Evolutionary conservation across 148 eudicot species (phyloP).

Genomic region (Cornus florida): DNA sequence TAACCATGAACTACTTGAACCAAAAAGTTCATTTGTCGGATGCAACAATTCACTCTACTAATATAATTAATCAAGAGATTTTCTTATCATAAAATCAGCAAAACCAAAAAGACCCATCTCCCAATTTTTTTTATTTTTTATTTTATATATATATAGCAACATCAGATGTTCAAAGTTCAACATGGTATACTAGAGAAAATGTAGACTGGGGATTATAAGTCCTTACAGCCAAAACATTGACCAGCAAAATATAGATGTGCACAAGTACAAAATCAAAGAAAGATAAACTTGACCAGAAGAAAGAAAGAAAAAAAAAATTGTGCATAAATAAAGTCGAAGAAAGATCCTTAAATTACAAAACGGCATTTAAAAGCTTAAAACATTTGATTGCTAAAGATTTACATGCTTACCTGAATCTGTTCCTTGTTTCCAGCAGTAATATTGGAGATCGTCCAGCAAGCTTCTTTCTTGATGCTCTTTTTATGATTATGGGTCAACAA

Average conservation of each 20-base stretch:
- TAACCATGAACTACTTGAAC: background rate
- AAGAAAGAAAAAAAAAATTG: too few species aligned
- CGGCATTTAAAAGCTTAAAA: background rate
- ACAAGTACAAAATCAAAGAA: background rate
- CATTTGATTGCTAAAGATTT: background rate
- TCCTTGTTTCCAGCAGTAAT: too few species aligned
- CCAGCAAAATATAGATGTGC: background rate
- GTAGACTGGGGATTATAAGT: background rate
- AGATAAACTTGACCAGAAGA: too few species aligned
- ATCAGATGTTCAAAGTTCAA: background rate
- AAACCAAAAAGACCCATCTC: too few species aligned
- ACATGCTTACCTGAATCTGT: conserved; percentile 26
- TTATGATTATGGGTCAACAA: too few species aligned
- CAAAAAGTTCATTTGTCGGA: background rate
- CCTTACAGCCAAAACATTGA: background rate
- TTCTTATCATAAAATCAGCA: too few species aligned
- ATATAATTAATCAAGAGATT: background rate
- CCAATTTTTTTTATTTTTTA: too few species aligned
- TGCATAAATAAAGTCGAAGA: too few species aligned
- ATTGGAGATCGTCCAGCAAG: too few species aligned
- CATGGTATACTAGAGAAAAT: too few species aligned
- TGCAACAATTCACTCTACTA: background rate
- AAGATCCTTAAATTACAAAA: background rate
- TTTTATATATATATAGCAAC: background rate
- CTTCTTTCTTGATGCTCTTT: too few species aligned